Conservation (phyloP, 2,329 filamentous ascomycete genomes). For the Ascosphaera apis region DNA sequence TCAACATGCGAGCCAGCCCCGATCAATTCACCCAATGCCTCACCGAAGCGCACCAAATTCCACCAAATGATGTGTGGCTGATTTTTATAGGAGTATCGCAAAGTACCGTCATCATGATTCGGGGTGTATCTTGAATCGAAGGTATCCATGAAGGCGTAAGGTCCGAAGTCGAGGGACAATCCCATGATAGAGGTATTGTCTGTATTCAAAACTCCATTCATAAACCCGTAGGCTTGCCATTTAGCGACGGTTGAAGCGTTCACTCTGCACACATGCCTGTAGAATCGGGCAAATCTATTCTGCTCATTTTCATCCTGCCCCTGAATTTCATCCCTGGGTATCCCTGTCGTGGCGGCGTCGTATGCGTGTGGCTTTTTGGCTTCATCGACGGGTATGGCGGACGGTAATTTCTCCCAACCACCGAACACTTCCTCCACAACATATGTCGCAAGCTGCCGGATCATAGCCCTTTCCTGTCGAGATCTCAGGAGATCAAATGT, state of each 20-base stretch:
- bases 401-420: conserved; percentile 69
- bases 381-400: conserved; percentile 22
- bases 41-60: conserved; percentile 82
- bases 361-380: conserved; percentile 16
- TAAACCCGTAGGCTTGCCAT: conserved; percentile 98
- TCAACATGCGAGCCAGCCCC: conserved; percentile 56
- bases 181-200: conserved; percentile 89
- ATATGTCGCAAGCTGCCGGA: conserved; percentile 56
- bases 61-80: conserved; percentile 97
- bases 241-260: conserved; percentile 75
- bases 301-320: conserved; percentile 46
- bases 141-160: conserved; percentile 93
- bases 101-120: conserved; percentile 77
- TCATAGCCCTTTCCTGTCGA: conserved; percentile 52
- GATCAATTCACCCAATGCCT: conserved; percentile 69
- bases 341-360: conserved; percentile 26
- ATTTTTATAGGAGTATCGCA: conserved; percentile 80
- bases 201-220: conserved; percentile 93
- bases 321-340: conserved; percentile 37
- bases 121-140: conserved; percentile 90
- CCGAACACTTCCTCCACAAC: conserved; percentile 69
- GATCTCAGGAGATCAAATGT: conserved; percentile 83
- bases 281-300: conserved; percentile 71
- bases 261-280: conserved; percentile 62
- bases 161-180: conserved; percentile 80